Evolutionary conservation across 495 filamentous ascomycete genomes (phyloP).

Genomic region (Trichoderma erinaceum): DNA sequence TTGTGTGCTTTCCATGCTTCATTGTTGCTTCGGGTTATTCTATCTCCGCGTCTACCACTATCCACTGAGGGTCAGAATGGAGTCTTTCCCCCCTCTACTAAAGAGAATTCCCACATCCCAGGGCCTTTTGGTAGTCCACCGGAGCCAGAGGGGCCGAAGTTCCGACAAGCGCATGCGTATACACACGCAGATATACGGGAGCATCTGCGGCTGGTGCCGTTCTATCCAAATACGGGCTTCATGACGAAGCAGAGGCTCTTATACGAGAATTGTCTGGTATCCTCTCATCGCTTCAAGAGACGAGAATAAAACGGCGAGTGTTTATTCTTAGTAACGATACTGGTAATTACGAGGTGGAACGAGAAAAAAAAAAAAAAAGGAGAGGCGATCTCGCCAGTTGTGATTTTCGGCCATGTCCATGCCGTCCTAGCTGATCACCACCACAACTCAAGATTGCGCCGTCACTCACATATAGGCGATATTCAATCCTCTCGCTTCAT

Average conservation of each 20-base stretch:
- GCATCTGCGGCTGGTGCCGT: neutral
- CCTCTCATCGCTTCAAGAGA: neutral
- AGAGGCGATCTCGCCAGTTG: neutral
- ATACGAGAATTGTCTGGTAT: neutral
- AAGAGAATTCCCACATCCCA: neutral
- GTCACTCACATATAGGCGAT: neutral
- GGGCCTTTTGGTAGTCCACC: neutral
- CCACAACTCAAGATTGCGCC: neutral
- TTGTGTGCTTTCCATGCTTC: neutral
- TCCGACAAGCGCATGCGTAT: conserved; percentile 3
- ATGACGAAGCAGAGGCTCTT: neutral
- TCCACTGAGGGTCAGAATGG: no score
- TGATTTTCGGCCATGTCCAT: neutral
- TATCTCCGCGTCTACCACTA: no score
- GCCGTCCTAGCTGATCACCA: neutral
- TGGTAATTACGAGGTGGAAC: neutral
- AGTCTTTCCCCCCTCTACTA: no score
- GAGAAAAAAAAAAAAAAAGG: neutral
- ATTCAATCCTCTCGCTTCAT: no score
- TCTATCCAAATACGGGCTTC: neutral
- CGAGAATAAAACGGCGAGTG: neutral
- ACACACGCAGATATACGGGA: neutral
- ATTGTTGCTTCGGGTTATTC: neutral
- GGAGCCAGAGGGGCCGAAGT: neutral
- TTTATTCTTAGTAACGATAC: neutral